phyloP scores from a whole-genome alignment of 163 green algal species.

The Volvox carteri region DNA sequence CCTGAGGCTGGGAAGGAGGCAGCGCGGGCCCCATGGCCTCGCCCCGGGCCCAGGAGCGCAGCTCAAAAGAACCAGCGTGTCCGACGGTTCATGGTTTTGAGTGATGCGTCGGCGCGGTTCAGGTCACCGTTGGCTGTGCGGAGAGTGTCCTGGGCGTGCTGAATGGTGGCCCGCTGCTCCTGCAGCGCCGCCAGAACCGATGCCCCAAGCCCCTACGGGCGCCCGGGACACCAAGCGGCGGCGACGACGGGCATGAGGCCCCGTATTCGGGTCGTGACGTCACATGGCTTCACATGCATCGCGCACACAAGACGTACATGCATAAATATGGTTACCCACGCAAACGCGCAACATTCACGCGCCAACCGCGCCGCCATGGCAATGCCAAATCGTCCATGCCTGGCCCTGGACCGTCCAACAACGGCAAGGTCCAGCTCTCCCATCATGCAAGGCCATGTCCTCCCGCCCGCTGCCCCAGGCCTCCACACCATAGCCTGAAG shows the following conservation, averaged over 20 bases:
- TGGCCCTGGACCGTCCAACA: too few relatives aligned
- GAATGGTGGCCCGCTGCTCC: constrained; percentile 76
- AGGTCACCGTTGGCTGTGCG: constrained; percentile 61
- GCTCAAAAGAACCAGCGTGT: constrained; percentile 56
- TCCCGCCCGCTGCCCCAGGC: too few relatives aligned
- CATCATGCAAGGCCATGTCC: too few relatives aligned
- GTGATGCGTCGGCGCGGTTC: constrained; percentile 54
- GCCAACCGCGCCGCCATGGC: too few relatives aligned
- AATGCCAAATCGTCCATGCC: too few relatives aligned
- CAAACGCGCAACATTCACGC: too few relatives aligned
- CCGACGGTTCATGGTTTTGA: constrained; percentile 71
- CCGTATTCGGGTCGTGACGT: background rate
- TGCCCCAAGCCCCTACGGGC: constrained; percentile 68
- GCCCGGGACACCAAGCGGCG: background rate
- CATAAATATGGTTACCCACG: too few relatives aligned
- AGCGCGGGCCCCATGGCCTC: background rate
- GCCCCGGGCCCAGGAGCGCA: background rate
- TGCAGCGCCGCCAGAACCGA: constrained; percentile 77
- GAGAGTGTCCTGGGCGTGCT: constrained; percentile 63
- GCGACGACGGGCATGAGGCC: background rate
- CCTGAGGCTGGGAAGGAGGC: background rate
- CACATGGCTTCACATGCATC: background rate
- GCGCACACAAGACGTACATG: too few relatives aligned
- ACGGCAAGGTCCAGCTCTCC: too few relatives aligned
- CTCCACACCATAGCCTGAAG: too few relatives aligned